Evolutionary conservation across 148 eudicot genomes (phyloP), one percentile per base, ranked within the genome.

Genomic region (Nepenthes mirabilis): DNA sequence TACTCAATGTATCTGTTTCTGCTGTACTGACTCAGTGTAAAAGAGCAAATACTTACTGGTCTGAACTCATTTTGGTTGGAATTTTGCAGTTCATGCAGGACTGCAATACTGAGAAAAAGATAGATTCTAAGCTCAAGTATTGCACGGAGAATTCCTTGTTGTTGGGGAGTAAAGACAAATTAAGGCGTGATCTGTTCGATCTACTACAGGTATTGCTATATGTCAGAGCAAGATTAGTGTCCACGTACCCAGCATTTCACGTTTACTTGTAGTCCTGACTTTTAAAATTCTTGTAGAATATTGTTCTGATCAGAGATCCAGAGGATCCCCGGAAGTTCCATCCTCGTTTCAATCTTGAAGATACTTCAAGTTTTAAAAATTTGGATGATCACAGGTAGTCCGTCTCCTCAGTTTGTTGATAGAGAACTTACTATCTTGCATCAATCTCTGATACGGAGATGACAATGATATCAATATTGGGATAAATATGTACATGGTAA

Each of bases 331-430:
- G 72, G 72, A 88, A 79, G 55, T 93, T 83, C 62, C 88, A 86
- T 57, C 98, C 96, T 67, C 95, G 98, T 52, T 93, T 93, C 75
- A 93, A 93, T 80, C 70, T 93, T 60, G 98, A 93, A 67, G 98
- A 93, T 69, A 86, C 98, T 49, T 77, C 89, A 35, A 88, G 95
- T 72, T 93, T 93, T 61, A 73, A 55, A 56, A 91, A 83, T 74
- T 77, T 93, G 62, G 98, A 93, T 51, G 85, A 85, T 55, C 88
- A 88, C 77, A 85, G 94, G 97, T 91, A 82, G 43, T 33, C 14
- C 57, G 40, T 14, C 60, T 52, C 55, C 47, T 12, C 11, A 11
- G 32, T 34, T 34, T 51, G 9, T 23, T 51, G 37, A 14, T 63
- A 35, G n/a, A 34, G 48, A 54, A 5, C 43, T n/a, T 62, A 12